Evolutionary conservation across 2,329 filamentous ascomycete species (phyloP), one percentile per base, ranked within the genome.

Genomic region (Exophiala calicioides): DNA sequence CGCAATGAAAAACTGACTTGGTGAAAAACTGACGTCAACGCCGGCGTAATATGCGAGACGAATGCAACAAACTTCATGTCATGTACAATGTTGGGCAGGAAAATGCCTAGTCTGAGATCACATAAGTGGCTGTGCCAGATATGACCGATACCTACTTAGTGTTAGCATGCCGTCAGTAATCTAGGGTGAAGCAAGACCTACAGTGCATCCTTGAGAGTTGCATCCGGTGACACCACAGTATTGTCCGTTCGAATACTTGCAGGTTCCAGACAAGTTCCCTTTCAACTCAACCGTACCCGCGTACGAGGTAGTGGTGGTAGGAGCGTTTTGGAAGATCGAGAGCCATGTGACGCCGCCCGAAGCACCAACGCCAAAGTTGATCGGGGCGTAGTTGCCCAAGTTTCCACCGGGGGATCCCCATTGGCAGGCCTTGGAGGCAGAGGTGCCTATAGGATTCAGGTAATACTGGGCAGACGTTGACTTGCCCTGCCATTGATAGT

Each of bases 381-480:
- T 72, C 21, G 93, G 90, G 36, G 93, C 85, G 78, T 80, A 95
- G 80, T 98, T 96, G 57, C 93, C 83, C 47, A 76, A 67, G 54
- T 75, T 70, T 48, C 73, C 62, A 44, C 67, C 83, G 49, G 81
- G 74, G 15, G 76, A 76, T 40, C 79, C 74, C 93, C 93, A 97
- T 48, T 79, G 70, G 72, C 93, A 98, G 39, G 81, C 87, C 9
- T 90, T 70, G 56, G 81, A 66, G 48, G 82, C 71, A 13, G 70
- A 60, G 42, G 86, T 74, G 51, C 89, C 90, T 59, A 81, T 78
- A 61, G 86, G 86, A 80, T 97, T 97, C 71, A 97, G 80, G 67
- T 98, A 98, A 79, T 95, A 97, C 73, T 97, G 93, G 33, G 90
- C 90, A 36, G 88, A 90, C 41, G 93, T 97, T 39, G 72, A 60